phyloP scores from a whole-genome alignment of 2,329 filamentous ascomycete genomes.

The Stagonosporopsis rhizophila region DNA sequence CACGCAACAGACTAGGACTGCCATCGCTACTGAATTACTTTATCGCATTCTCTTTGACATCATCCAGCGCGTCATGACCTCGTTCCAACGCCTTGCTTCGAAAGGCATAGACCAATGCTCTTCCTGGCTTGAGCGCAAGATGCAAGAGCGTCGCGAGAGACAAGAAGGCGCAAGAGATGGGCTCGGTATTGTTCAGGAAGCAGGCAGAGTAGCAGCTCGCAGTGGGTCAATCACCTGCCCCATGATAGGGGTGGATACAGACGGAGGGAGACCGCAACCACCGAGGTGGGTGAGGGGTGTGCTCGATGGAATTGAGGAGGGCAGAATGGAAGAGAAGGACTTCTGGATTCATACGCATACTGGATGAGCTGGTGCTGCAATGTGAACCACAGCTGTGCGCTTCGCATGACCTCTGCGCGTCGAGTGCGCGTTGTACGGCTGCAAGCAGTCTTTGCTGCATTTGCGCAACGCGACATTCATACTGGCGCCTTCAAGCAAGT shows the following conservation, averaged over 20 bases:
- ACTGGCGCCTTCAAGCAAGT: not conserved
- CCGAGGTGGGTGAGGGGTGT: conserved; percentile 36
- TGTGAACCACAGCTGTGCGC: not conserved
- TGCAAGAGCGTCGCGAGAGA: conserved; percentile 24
- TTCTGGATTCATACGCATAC: conserved; percentile 38
- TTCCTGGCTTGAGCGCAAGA: conserved; percentile 34
- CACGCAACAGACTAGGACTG: conserved; percentile 32
- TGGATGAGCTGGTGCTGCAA: not conserved
- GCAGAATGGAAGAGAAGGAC: conserved; percentile 36
- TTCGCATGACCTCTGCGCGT: not conserved
- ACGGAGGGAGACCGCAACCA: conserved; percentile 20
- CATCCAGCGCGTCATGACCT: conserved; percentile 33
- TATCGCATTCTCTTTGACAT: conserved; percentile 42
- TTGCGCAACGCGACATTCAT: not conserved
- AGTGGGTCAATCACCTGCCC: conserved; percentile 35
- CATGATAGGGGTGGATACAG: conserved; percentile 18
- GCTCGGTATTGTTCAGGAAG: conserved; percentile 31
- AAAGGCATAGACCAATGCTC: conserved; percentile 33
- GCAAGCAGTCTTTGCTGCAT: not conserved
- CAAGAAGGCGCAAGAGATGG: not conserved
- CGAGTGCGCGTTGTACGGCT: not conserved
- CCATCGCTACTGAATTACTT: conserved; percentile 40
- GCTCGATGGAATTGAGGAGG: conserved; percentile 37
- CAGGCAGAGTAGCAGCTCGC: conserved; percentile 25
- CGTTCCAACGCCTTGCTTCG: conserved; percentile 34